A percentile compares a stretch with the other conserved stretches of the same genome.
Evolutionary conservation across 2,329 filamentous ascomycete species (phyloP).

Genomic region (Xylariomycetidae sp.): DNA sequence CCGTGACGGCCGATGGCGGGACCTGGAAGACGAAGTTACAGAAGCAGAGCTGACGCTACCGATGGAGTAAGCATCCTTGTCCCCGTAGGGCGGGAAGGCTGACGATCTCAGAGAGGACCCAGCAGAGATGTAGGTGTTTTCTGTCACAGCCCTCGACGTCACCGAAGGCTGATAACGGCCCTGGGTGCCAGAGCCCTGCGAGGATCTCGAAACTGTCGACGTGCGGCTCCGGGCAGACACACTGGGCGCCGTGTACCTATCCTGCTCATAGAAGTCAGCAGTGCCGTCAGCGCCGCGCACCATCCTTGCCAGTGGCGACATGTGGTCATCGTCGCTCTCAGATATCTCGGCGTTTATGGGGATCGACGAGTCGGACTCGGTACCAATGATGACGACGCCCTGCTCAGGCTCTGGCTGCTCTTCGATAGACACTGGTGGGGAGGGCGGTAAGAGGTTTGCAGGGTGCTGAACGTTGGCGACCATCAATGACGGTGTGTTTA

Average conservation of each 20-base stretch:
- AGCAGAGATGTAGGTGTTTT: conserved; percentile 65
- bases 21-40: conserved; percentile 42
- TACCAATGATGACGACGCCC: conserved; percentile 44
- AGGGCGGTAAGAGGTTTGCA: conserved; percentile 72
- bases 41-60: conserved; percentile 46
- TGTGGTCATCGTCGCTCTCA: conserved; percentile 71
- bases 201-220: conserved; percentile 55
- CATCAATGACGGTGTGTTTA: conserved; percentile 76
- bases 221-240: conserved; percentile 57
- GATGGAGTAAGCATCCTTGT: conserved; percentile 53
- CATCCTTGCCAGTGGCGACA: conserved; percentile 72
- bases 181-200: conserved; percentile 48
- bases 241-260: conserved; percentile 62
- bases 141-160: conserved; percentile 51
- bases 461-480: conserved; percentile 85
- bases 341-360: conserved; percentile 57
- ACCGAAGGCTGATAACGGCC: conserved; percentile 46
- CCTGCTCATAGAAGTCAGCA: conserved; percentile 52
- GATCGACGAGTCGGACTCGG: conserved; percentile 51
- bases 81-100: conserved; percentile 25
- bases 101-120: conserved; percentile 52
- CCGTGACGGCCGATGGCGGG: conserved; percentile 55
- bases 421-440: conserved; percentile 76
- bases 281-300: conserved; percentile 63
- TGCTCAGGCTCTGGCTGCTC: conserved; percentile 58